Base-by-base conservation (phyloP, 805 yeast species). In the Candida anglica region DNA sequence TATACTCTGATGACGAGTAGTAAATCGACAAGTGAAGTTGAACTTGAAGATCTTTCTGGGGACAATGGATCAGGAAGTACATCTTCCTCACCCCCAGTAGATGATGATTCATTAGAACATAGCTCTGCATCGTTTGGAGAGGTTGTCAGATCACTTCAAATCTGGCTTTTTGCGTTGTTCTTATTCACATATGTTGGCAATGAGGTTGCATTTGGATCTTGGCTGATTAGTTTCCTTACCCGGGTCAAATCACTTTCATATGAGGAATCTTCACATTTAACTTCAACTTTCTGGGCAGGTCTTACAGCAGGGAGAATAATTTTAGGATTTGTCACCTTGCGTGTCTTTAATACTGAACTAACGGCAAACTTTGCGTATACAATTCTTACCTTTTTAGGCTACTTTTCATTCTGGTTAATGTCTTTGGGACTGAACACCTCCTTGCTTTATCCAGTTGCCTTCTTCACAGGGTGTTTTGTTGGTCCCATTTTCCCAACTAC, bases 401-500 rank as follows among this genome's bases (percentile, higher is more conserved):
- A 49, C 30, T 27, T 50, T 13, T 15, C 48, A 15, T 64, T 66
- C 37, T 58, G 54, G 47, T 20, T 54, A 2, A 22, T 49, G 11
- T 39, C 53, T 18, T 36, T 47, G 25, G 6, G 60, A 1, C 56
- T 66, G 2, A 46, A 66, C 5, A 19, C 61, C 0, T 47, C 61
- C 19, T 7, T 67, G 1, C 59, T 69, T 25, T 61, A 60, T 21
- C 35, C 60, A 0, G 46, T 60, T 2, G 67, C 69, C 3, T 62
- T 66, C 25, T 4, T 63, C 8, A 53, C 69, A n/a, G 81, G 79
- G 1, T 57, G 64, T 30, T 59, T 66, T 32, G 73, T 73, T 7
- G 81, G 80, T 6, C 80, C 80, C 7, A 56, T 73, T 7, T 74
- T 66, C 55, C 88, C 94, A 1, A 79, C 89, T 5, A 75, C 84